Evolutionary conservation across 2,329 filamentous ascomycete species (phyloP).

Genomic region (Cercospora beticola): DNA sequence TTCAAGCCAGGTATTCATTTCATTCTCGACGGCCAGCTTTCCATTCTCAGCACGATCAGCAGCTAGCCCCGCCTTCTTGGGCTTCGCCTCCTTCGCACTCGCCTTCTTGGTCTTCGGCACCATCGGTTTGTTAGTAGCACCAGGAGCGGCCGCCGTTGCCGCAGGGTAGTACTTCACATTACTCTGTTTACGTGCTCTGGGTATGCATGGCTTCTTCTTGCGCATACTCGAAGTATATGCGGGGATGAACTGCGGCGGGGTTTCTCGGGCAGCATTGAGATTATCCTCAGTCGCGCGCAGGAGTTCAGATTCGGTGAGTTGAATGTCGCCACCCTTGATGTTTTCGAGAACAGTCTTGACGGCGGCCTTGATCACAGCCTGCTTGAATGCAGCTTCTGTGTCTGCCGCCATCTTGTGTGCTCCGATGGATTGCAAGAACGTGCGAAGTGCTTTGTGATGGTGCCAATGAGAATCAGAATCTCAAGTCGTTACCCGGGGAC

Average conservation of each 20-base stretch:
- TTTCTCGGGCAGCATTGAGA: background rate
- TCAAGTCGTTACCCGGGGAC: background rate
- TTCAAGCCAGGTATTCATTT: too few species aligned
- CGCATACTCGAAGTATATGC: background rate
- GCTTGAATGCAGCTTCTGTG: background rate
- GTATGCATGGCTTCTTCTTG: background rate
- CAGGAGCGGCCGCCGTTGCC: background rate
- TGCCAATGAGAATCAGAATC: background rate
- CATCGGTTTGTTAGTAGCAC: background rate
- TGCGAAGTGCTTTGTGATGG: background rate
- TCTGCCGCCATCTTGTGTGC: background rate
- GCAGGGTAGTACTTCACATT: background rate
- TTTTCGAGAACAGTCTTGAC: background rate
- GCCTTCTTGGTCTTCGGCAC: background rate
- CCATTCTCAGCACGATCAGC: background rate
- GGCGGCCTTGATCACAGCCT: slow-evolving; percentile 1
- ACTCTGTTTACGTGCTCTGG: background rate
- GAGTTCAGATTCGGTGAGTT: background rate
- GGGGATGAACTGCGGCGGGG: background rate
- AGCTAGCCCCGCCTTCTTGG: background rate
- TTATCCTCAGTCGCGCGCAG: background rate
- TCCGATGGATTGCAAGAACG: background rate
- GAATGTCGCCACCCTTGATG: background rate
- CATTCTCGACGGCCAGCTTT: background rate
- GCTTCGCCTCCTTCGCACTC: background rate